Evolutionary conservation across 1,284 basidiomycete species (phyloP), one percentile per base, ranked within the genome.

Genomic region (Pseudozyma hubeiensis): DNA sequence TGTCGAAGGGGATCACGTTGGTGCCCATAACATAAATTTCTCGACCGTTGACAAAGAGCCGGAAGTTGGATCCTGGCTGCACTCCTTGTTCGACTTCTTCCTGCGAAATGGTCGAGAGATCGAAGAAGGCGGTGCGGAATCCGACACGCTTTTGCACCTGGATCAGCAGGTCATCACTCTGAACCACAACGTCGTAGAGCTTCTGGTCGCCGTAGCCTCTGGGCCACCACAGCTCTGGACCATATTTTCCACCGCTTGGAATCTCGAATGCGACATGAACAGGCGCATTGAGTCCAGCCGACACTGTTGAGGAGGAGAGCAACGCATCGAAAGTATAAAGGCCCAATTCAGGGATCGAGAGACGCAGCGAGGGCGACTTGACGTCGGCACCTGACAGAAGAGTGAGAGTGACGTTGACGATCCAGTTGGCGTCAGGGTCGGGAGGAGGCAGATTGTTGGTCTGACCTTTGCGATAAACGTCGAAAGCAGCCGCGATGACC

Each of bases 181-280:
- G 56, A 9, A 80, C 39, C 4, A 53, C 29, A 8, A 78, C 19
- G 29, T 74, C 43, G 50, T 81, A 81, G 4, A 77, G 51, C 9
- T 37, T 68, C 5, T 69, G 71, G 2, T 70, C 45, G 37, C 80
- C 80, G 9, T 68, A 56, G 0, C 66, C 73, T 1, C 46, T 39
- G 16, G 80, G 80, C 71, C 74, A 81, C 80, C 80, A 81, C 1
- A 78, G 74, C 37, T 59, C 48, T 11, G 79, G 74, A 4, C 41
- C 59, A 17, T 68, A 30, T 10, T 50, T 46, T 9, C 64, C 77
- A 13, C 37, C 19, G 29, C 61, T 51, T 40, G 59, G 69, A 10
- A 65, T 31, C 67, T 70, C 71, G 46, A 71, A 77, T 8, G 29
- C 40, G 9, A 53, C 72, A 39, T 60, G 54, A 13, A 66, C 41